Base-by-base conservation (phyloP, 176 grass and related monocot genomes). In the Otatea glauca region DNA sequence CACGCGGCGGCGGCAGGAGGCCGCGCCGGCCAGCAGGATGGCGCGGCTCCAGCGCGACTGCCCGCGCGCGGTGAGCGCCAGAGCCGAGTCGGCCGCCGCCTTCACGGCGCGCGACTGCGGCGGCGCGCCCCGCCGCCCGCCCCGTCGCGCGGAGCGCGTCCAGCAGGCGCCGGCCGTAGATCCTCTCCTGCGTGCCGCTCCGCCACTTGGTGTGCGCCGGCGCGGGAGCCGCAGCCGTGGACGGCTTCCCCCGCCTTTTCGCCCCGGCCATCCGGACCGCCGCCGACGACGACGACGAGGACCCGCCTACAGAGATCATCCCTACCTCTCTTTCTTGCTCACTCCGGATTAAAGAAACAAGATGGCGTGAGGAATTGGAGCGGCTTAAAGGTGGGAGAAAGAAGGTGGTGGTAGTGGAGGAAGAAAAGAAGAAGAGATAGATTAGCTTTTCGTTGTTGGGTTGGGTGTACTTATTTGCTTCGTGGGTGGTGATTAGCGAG, bases 21-120 rank as follows among this genome's bases (percentile, higher is more conserved):
- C 86, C 35, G 83, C 89, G 35, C 51, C 94, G 70, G 77, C 75
- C 10, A 99, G 87, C 59, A 99, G 86, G 80, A 99, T 94, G 65
- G 96, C 93, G 10, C 96, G 93, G 89, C 96, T 99, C 96, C 96
- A 99, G 35, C 93, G 89, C 13, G 96, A 92, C 84, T 92, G 96
- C 0, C 93, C 96, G 7, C 88, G 77, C 60, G 96, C 96, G 1
- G 93, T 99, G 32, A 96, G 88, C 37, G 93, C 96, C 11, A 99
- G 96, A 48, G 91, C 96, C 14, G 96, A 99, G 66, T 99, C 91
- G 0, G 93, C 96, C 24, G 88, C 93, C 3, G 79, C 88, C 90
- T 96, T 99, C n/a, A 99, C 88, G 43, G 88, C 88, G 9, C 93
- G 86, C 1, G 93, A 77, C 81, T 78, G 85, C 51, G 38, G 61